Evolutionary conservation across 2,329 filamentous ascomycete species (phyloP).

Genomic region (Dactylellina leptospora): DNA sequence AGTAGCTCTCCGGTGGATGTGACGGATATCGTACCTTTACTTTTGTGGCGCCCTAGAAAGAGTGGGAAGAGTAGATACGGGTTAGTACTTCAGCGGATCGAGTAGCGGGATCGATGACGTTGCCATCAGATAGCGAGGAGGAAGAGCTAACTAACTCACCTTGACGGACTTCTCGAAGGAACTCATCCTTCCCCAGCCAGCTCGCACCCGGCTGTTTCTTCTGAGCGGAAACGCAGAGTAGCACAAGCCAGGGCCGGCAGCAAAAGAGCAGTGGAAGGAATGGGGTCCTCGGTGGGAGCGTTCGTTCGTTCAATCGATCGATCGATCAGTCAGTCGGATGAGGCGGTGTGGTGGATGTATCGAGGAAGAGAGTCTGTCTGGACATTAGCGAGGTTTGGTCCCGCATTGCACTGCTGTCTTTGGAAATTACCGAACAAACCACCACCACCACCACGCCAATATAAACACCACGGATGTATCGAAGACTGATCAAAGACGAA

Average conservation of each 20-base stretch:
- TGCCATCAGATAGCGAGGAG: not conserved
- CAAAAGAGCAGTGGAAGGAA: slow-evolving; percentile 11
- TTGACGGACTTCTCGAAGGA: slow-evolving; percentile 99
- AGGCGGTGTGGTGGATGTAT: slow-evolving; percentile 13
- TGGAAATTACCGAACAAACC: slow-evolving; percentile 17
- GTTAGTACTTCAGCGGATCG: slow-evolving; percentile 19
- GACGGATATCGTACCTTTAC: slow-evolving; percentile 54
- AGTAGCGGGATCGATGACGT: slow-evolving; percentile 15
- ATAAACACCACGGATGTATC: not conserved
- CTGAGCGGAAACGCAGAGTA: slow-evolving; percentile 8
- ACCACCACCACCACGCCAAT: not conserved
- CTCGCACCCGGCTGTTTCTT: slow-evolving; percentile 14
- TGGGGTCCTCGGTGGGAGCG: not conserved
- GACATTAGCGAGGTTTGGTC: slow-evolving; percentile 28
- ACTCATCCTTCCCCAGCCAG: slow-evolving; percentile 68
- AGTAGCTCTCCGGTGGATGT: not conserved
- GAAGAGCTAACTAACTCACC: slow-evolving; percentile 61
- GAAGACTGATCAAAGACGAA: not conserved
- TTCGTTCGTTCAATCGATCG: no score
- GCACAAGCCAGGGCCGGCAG: slow-evolving; percentile 5
- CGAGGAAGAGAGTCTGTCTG: not conserved
- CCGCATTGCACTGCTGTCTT: slow-evolving; percentile 50
- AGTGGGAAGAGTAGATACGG: not conserved
- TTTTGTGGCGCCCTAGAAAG: slow-evolving; percentile 57
- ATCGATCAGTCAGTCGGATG: slow-evolving; percentile 1